These are phyloP conservation scores for Trichoderma reesei DNA, from an alignment of 495 filamentous ascomycete species.

Conservation along the genomic window DNA sequence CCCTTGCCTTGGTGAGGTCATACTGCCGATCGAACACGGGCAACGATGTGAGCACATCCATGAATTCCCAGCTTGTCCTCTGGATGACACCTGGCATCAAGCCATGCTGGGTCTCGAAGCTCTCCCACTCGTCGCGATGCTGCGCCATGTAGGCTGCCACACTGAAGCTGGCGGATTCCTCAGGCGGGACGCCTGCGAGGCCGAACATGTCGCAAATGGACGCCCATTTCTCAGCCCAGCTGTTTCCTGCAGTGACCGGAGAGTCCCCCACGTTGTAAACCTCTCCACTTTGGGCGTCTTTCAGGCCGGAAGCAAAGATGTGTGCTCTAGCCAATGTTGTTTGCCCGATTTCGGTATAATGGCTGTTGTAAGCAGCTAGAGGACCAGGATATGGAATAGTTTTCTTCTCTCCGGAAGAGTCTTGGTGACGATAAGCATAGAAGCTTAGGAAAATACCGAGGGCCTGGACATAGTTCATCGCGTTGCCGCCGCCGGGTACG, in stretches of 20 bases:
- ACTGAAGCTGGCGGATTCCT: not conserved
- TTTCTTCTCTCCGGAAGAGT: constrained; percentile 15
- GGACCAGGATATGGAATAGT: constrained; percentile 30
- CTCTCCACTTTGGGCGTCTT: constrained; percentile 16
- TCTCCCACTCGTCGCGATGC: not conserved
- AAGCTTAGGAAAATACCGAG: constrained; percentile 31
- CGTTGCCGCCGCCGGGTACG: constrained; percentile 27
- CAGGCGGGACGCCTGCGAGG: constrained; percentile 19
- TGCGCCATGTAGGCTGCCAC: constrained; percentile 1
- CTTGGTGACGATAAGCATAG: constrained; percentile 21
- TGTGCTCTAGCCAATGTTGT: constrained; percentile 32
- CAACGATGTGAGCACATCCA: constrained; percentile 11
- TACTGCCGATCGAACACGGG: constrained; percentile 13
- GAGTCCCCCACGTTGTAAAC: constrained; percentile 30
- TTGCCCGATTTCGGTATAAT: constrained; percentile 29
- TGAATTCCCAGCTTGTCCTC: constrained; percentile 11
- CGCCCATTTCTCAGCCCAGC: constrained; percentile 29
- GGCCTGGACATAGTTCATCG: constrained; percentile 33
- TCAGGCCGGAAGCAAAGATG: constrained; percentile 28
- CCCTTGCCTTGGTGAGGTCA: constrained; percentile 11
- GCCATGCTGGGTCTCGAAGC: constrained; percentile 12
- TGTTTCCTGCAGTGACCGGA: constrained; percentile 12
- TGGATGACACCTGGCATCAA: not conserved
- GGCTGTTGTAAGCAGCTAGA: constrained; percentile 16
- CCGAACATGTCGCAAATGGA: constrained; percentile 30